Conservation (phyloP, 2,329 filamentous ascomycete genomes). For the Monilinia fructigena region DNA sequence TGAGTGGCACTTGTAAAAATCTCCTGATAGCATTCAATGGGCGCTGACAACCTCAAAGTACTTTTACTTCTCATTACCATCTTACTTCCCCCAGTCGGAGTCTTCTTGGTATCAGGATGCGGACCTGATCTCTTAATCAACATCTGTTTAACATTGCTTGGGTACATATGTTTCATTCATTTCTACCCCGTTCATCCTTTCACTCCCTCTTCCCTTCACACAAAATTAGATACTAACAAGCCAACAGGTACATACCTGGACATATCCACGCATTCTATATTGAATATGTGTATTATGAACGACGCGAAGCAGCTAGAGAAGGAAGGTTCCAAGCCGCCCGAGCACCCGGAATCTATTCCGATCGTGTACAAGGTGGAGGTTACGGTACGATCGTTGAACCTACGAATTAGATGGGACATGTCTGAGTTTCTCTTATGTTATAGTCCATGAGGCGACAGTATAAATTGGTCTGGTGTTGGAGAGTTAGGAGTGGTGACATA, state of each 20-base stretch:
- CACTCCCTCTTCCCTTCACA: too few species aligned
- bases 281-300: constrained; percentile 80
- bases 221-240: constrained; percentile 41
- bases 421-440: constrained; percentile 19
- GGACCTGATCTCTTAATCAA: constrained; percentile 46
- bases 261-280: constrained; percentile 42
- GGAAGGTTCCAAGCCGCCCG: constrained; percentile 54
- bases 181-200: too few species aligned
- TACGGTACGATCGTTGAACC: constrained; percentile 49
- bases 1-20: constrained; percentile 28
- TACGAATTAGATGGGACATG: constrained; percentile 11
- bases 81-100: constrained; percentile 44
- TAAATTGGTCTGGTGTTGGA: constrained; percentile 5
- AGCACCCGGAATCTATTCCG: constrained; percentile 70
- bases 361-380: constrained; percentile 71
- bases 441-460: constrained; percentile 15
- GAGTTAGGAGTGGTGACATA: not conserved
- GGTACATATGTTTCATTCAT: constrained; percentile 32
- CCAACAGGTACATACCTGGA: constrained; percentile 44
- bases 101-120: constrained; percentile 44
- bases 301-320: constrained; percentile 59
- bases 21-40: constrained; percentile 44
- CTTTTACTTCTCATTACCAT: not conserved
- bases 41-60: not conserved
- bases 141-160: constrained; percentile 43